Base-by-base conservation (phyloP, 257 asterid genomes). In the Solanum rostratum region DNA sequence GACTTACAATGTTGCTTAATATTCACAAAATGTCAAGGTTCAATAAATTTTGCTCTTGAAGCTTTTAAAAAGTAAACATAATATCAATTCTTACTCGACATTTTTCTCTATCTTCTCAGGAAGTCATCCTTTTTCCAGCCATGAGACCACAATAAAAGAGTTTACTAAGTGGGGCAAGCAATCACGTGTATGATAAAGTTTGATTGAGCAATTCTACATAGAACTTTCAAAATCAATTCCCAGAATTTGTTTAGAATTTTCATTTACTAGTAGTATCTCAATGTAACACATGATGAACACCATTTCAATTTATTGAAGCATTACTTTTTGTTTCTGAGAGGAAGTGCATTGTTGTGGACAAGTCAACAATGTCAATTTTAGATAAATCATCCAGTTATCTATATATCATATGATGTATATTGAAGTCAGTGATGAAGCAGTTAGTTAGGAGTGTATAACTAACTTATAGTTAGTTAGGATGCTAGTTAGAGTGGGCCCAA, bases 11-110 rank as follows among this genome's bases (percentile, higher is more conserved):
- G 84, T 45, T 62, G 79, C 73, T 82, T 15, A 82, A 57, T 62
- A 62, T 82, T 80, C 84, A 80, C 84, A 54, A 59, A 80, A 80
- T 39, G 84, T 80, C 70, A 80, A 80, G 53, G 84, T 80, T 30
- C 6, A 30, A 19, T 80, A 19, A 53, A 55, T 1, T 30, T 6
- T 30, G 5, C 2, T 41, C 41, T 18, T 53, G 0, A 30, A 53
- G 9, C 19, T 6, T 22, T 15, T 29, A 55, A 59, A 80, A 53
- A 19, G 16, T 52, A 5, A 54, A 20, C 63, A 80, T 0, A 15
- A 15, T 13, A 3, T 53, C 66, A n/a, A 3, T 30, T 30, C 52
- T 30, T 19, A 30, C 66, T 59, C 49, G 2, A 16, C 24, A 3
- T 9, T 55, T 54, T 33, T 30, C 20, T 79, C 13, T 18, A 0